Base-by-base conservation (phyloP, 305 asterid species). In the Fraxinus dipetala region DNA sequence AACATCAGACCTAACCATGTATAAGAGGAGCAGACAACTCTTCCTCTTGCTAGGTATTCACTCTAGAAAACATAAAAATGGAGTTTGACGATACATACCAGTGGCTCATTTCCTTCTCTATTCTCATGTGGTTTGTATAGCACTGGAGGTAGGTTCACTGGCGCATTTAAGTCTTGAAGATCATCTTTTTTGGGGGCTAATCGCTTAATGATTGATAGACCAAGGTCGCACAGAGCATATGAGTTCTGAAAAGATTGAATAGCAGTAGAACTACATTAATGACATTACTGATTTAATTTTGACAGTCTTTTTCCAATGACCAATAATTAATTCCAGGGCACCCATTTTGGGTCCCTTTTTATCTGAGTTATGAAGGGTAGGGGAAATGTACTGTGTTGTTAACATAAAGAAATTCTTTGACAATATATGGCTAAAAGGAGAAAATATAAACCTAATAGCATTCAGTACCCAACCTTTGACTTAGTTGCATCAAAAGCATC, bases 161-260 rank as follows among this genome's bases (percentile, higher is more conserved):
- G 83, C 43, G 82, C 91, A 85, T 88, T 88, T n/a, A 83, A 83
- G 81, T 89, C 95, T 85, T 86, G 90, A 81, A 85, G 84, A 81
- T 89, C 93, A 76, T 86, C 93, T 81, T 90, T 91, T 24, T 88
- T 89, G 76, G 91, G 88, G 79, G 86, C 88, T 74, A 95, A 84
- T 38, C 95, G 90, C 87, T 91, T 92, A 75, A 88, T 75, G 75
- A 95, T 89, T 65, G 94, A 83, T 83, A 91, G 83, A 78, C 97
- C 98, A 87, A 96, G 93, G 84, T 95, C 98, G 75, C 95, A 93
- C 43, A 93, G 86, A 43, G 92, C 98, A 84, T 96, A 89, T 75
- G 84, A 89, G 83, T 93, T 95, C 99, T 96, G 97, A 59, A 85
- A 86, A 75, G 61, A 48, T 63, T 82, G 79, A 78, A 84, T 70